Percentiles rank a stretch among this genome's conserved stretches.
Conservation (phyloP, 305 asterid genomes). For the Euphrasia arctica region DNA sequence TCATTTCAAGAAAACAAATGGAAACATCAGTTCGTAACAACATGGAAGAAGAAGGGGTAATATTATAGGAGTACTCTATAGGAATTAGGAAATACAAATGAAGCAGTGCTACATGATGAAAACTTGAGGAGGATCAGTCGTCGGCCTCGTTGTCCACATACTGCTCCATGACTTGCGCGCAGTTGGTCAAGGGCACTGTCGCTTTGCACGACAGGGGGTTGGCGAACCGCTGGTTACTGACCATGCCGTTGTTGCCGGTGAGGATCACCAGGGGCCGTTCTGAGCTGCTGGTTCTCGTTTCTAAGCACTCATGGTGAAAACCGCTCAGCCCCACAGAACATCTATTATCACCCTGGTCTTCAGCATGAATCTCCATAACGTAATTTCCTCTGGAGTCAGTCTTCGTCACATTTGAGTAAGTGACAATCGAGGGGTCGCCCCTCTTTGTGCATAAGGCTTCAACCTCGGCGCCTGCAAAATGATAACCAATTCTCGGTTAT, state of each 20-base stretch:
- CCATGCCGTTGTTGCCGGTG: conserved; percentile 76
- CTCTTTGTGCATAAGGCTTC: conserved; percentile 43
- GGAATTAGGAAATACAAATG: too few species aligned
- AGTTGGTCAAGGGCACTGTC: conserved; percentile 45
- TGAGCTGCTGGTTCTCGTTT: too few species aligned
- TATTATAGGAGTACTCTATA: too few species aligned
- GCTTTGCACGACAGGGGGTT: conserved; percentile 61
- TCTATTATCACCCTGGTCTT: conserved; percentile 51
- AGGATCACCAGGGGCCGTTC: conserved; percentile 70
- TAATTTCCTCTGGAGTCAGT: conserved; percentile 51
- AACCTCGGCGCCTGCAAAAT: conserved; percentile 50
- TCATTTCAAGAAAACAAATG: too few species aligned
- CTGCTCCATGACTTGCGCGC: conserved; percentile 57
- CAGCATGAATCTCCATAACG: conserved; percentile 36
- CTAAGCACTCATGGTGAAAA: too few species aligned
- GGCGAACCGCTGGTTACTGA: conserved; percentile 46
- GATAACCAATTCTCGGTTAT: not conserved
- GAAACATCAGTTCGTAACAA: too few species aligned
- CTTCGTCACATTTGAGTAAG: conserved; percentile 37
- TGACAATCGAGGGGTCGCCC: conserved; percentile 13
- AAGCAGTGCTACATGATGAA: too few species aligned
- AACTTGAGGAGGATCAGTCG: not conserved
- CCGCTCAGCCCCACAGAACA: conserved; percentile 39
- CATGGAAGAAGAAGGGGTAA: too few species aligned
- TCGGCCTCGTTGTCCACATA: conserved; percentile 39